Percentiles rank a stretch among this genome's conserved stretches.
Conservation (phyloP, 208 protist genomes). For the Wallacemonas sp. region DNA sequence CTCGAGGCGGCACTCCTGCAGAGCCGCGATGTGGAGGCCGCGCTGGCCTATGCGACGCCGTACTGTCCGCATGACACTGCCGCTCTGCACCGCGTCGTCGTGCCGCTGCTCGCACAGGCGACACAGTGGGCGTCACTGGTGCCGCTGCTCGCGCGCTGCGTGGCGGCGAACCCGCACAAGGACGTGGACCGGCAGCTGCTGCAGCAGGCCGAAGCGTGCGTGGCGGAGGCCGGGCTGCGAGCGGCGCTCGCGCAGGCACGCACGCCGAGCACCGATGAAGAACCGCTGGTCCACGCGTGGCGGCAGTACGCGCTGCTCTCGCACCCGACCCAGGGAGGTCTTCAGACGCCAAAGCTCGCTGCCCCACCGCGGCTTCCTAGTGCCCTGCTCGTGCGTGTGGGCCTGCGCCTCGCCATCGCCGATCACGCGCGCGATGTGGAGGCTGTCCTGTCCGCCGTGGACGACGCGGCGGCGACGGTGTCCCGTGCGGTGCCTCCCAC, state of each 20-base stretch:
- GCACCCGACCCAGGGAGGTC: too few species aligned
- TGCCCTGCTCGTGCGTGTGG: neutral
- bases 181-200: too few species aligned
- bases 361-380: neutral
- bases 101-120: constrained; percentile 1
- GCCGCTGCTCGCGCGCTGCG: constrained; percentile 1
- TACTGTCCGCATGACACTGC: neutral
- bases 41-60: constrained; percentile 3
- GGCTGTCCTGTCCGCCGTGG: neutral
- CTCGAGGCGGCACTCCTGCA: constrained; percentile 3
- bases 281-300: neutral
- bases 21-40: constrained; percentile 8
- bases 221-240: too few species aligned
- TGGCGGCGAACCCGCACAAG: too few species aligned
- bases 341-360: neutral
- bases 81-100: neutral
- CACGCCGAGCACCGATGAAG: neutral
- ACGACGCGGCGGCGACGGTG: neutral
- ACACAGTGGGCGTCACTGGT: neutral
- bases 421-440: neutral
- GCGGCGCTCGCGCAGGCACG: too few species aligned
- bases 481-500: too few species aligned
- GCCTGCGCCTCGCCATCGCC: constrained; percentile 3
- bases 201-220: too few species aligned
- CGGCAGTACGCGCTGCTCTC: too few species aligned